A percentile compares a stretch with the other conserved stretches of the same genome.
phyloP scores from a whole-genome alignment of 2,329 filamentous ascomycete species.

The Davidsoniella australis region DNA sequence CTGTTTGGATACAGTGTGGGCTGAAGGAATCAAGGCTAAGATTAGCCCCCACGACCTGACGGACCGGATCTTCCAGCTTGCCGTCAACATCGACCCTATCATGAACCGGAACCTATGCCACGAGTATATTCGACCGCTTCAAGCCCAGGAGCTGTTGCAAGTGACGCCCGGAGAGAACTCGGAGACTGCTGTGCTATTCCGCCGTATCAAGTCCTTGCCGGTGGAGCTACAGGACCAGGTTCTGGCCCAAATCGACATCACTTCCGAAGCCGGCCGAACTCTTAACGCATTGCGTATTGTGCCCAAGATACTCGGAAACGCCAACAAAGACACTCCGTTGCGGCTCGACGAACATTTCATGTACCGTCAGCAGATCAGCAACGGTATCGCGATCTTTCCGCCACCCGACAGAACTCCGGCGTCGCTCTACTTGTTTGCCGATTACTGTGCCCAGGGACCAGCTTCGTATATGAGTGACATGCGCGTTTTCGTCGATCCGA shows the following conservation, averaged over 20 bases:
- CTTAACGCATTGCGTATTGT: neutral
- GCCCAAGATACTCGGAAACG: too few relatives aligned
- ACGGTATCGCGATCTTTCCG: too few relatives aligned
- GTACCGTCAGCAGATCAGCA: too few relatives aligned
- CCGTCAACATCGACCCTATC: neutral
- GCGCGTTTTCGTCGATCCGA: neutral
- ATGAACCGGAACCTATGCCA: neutral
- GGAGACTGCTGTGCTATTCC: neutral
- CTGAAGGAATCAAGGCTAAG: too few relatives aligned
- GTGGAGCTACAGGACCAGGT: neutral
- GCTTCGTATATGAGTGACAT: neutral
- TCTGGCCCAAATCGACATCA: neutral
- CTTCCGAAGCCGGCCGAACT: neutral
- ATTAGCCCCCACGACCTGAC: neutral
- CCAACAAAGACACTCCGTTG: too few relatives aligned
- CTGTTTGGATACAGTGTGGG: neutral
- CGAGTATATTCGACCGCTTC: too few relatives aligned
- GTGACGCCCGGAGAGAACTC: neutral
- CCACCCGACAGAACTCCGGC: neutral
- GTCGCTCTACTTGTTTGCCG: neutral
- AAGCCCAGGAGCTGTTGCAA: neutral
- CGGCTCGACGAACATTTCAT: too few relatives aligned
- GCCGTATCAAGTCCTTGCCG: neutral
- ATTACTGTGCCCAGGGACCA: neutral
- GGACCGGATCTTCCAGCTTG: neutral